phyloP scores from a whole-genome alignment of 2,329 filamentous ascomycete genomes.

The Fusarium sp. region DNA sequence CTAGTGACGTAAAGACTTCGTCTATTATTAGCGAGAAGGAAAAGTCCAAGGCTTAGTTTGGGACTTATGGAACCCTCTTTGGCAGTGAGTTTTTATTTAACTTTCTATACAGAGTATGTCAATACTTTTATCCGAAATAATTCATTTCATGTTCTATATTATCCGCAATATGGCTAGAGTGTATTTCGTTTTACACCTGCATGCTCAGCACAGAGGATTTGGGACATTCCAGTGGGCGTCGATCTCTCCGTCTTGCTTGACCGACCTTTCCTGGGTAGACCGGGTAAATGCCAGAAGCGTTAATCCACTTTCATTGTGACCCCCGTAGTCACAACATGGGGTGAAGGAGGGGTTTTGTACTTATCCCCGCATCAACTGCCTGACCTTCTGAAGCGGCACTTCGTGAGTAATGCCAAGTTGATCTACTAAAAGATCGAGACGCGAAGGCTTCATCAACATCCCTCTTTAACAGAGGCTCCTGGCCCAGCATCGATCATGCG shows the following conservation, averaged over 20 bases:
- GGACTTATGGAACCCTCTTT: background rate
- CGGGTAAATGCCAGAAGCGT: background rate
- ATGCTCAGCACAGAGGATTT: no score
- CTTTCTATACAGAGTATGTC: no score
- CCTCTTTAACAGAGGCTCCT: rapidly evolving
- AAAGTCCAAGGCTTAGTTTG: background rate
- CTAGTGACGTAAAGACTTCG: background rate
- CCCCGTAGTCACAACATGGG: background rate
- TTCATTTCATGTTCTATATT: no score
- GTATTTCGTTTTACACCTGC: no score
- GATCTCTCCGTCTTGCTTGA: no score
- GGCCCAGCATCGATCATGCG: rapidly evolving
- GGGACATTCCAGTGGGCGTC: no score
- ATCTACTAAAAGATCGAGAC: no score
- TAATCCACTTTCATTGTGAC: background rate
- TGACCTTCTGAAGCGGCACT: background rate
- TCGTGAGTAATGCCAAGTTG: no score
- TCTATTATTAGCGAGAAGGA: background rate
- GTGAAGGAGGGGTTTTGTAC: background rate
- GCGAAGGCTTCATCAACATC: rapidly evolving
- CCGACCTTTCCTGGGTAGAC: no score
- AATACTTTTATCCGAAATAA: no score
- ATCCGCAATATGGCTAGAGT: no score
- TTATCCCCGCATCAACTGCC: background rate
- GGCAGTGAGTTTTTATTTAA: no score